Evolutionary conservation across 495 filamentous ascomycete species (phyloP).

Genomic region (Delitschia confertaspora): DNA sequence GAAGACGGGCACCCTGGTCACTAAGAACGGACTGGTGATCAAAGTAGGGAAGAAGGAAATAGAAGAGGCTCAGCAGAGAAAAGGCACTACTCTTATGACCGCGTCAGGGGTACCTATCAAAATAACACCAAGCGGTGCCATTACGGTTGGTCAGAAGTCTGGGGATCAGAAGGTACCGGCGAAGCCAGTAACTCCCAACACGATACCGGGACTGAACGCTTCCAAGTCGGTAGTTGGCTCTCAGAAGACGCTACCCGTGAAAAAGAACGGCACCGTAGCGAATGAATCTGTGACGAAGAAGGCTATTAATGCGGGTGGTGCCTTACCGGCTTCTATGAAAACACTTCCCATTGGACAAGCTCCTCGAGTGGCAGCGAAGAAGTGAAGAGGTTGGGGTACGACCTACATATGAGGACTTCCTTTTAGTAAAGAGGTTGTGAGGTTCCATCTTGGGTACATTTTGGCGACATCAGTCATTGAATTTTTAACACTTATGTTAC

Average conservation of each 20-base stretch:
- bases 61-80: constrained; percentile 23
- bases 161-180: background rate
- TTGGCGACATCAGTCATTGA: no score
- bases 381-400: no score
- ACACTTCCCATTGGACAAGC: no score
- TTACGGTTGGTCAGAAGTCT: constrained; percentile 11
- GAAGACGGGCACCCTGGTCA: constrained; percentile 19
- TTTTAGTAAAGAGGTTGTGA: no score
- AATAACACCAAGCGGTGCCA: constrained; percentile 13
- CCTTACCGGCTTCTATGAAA: no score
- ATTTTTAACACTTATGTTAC: no score
- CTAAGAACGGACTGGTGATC: constrained; percentile 16
- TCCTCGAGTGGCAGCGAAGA: no score
- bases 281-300: constrained; percentile 1
- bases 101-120: constrained; percentile 19
- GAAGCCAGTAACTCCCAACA: background rate
- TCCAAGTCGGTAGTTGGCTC: no score
- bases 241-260: no score
- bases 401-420: no score
- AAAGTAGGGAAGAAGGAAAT: constrained; percentile 13
- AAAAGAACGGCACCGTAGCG: constrained; percentile 2
- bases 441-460: no score
- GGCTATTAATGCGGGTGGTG: no score
- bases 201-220: background rate
- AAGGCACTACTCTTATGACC: constrained; percentile 17